These are phyloP conservation scores for Ceratobasidium sp. DNA, from an alignment of 1,284 basidiomycete species.

Conservation along the genomic window DNA sequence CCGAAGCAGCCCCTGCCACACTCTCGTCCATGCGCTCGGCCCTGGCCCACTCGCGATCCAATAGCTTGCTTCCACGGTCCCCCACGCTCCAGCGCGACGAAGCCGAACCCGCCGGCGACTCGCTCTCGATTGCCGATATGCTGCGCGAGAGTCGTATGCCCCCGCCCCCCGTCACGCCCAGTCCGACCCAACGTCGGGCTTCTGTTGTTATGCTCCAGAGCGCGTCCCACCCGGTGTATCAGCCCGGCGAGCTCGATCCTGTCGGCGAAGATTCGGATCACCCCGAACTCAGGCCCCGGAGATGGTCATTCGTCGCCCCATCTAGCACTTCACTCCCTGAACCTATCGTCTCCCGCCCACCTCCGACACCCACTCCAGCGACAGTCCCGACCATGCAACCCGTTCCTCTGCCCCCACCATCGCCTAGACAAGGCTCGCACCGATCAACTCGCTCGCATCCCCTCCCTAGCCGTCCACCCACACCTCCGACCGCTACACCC, in stretches of 20 bases:
- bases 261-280: conserved; percentile 17
- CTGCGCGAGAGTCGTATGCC: conserved; percentile 78
- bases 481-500: conserved; percentile 1
- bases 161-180: conserved; percentile 63
- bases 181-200: conserved; percentile 11
- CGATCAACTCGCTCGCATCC: conserved; percentile 25
- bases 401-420: conserved; percentile 17
- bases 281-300: conserved; percentile 2
- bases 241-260: not conserved
- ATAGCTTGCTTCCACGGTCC: conserved; percentile 34
- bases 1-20: conserved; percentile 41
- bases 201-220: conserved; percentile 28
- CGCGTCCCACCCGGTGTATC: conserved; percentile 1
- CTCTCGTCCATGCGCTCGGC: conserved; percentile 37
- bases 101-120: conserved; percentile 53
- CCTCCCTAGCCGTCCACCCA: not conserved
- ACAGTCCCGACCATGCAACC: conserved; percentile 1
- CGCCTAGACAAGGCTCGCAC: conserved; percentile 29
- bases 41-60: conserved; percentile 25
- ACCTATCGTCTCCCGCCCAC: conserved; percentile 37
- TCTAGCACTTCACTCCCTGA: conserved; percentile 37
- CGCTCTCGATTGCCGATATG: conserved; percentile 72
- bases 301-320: conserved; percentile 31
- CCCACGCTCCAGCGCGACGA: conserved; percentile 50
- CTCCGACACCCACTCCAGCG: not conserved